Evolutionary conservation across 257 asterid species (phyloP).

Genomic region (Coffea canephora): DNA sequence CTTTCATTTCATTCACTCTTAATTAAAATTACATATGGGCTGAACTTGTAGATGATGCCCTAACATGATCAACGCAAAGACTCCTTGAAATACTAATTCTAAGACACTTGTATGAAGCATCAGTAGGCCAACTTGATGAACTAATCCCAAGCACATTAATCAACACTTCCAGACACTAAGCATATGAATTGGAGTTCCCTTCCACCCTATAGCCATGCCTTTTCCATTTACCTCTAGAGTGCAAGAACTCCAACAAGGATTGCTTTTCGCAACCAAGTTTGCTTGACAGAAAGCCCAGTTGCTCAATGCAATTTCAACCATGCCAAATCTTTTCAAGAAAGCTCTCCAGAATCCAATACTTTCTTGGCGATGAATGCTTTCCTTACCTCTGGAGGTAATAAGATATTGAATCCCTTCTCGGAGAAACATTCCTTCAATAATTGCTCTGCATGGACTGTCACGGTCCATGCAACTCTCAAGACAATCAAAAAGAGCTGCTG

Average conservation of each 20-base stretch:
- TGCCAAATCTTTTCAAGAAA: constrained; percentile 18
- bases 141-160: background rate
- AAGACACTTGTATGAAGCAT: background rate
- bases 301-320: constrained; percentile 39
- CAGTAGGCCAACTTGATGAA: background rate
- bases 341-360: constrained; percentile 40
- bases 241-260: constrained; percentile 31
- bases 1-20: background rate
- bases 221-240: constrained; percentile 37
- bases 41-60: background rate
- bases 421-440: too few species aligned
- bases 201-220: constrained; percentile 42
- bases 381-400: background rate
- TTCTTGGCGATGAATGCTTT: constrained; percentile 20
- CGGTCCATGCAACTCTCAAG: too few species aligned
- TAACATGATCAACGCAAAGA: background rate
- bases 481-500: too few species aligned
- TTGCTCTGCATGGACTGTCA: too few species aligned
- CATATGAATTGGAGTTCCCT: constrained; percentile 36
- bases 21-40: background rate
- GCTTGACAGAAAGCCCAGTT: constrained; percentile 37
- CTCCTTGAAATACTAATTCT: background rate
- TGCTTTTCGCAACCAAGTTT: constrained; percentile 24
- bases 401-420: too few species aligned
- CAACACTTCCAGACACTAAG: constrained; percentile 45